Evolutionary conservation across 1,284 basidiomycete genomes (phyloP), one percentile per base, ranked within the genome.

Genomic region (Cerioporus squamosus): DNA sequence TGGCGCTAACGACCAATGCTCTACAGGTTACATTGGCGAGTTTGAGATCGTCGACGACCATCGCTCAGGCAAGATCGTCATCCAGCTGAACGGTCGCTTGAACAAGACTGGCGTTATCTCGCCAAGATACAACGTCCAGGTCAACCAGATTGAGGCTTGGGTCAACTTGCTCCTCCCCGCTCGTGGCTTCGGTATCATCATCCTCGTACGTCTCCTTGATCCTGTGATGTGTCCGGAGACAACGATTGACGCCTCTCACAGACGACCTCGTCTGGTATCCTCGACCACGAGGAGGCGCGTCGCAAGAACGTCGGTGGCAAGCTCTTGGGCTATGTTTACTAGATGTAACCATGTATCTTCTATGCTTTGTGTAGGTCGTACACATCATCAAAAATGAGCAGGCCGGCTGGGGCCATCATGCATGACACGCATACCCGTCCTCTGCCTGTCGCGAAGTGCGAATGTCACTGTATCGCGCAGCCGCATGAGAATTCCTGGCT

Each of bases 1-100:
- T n/a, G 45, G 51, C 52, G 51, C 66, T 70, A 38, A 72, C 62
- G 9, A 29, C 9, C 52, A 46, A 29, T 8, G 44, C 9, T 31
- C 8, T 46, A 46, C 53, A 98, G 96, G 95, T 64, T 98, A 98
- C 86, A 98, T 98, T 66, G 95, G 95, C 72, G 97, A 99, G 82
- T 99, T 99, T 75, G 97, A 98, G 81, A 93, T 98, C 79, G 91
- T 99, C 74, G 97, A 99, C 74, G 97, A 99, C 83, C 97, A 99
- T 81, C 95, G 97, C 65, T 91, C 95, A 17, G 95, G 95, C 74
- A 99, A 99, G 83, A 94, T 99, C 68, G 96, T 99, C 70, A 87
- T 99, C 68, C 95, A 99, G 80, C 89, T 99, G 64, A 98, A 98
- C 76, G 97, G 97, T 60, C 93, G 95, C 62, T 87, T 99, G 70